Evolutionary conservation across 257 asterid genomes (phyloP), one percentile per base, ranked within the genome.

Genomic region (Ilex aquifolium): DNA sequence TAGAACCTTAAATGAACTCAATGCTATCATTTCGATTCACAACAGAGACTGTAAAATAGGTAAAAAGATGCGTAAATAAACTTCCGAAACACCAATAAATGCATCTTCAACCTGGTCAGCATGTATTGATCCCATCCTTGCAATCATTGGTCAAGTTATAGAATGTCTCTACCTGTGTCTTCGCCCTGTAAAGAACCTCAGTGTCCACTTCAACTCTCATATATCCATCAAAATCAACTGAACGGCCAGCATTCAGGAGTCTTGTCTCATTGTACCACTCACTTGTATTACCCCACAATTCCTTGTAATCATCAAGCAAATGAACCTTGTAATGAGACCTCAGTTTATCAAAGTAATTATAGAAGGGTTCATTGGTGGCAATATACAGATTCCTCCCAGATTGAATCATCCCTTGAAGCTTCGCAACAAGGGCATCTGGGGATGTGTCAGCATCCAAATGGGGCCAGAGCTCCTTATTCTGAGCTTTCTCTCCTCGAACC

Each of bases 171-270:
- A 90, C 90, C 65, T 75, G 77, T 44, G 84, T 82, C 83, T 87
- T 93, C 57, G 96, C 82, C 65, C 97, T 72, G 64, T 78, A 90
- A 48, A 87, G 90, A 30, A 93, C 96, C 77, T 93, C 99, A 5
- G 99, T 93, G 53, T 93, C 99, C 72, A 93, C 97, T 48, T 79
- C 99, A 31, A 85, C 96, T 73, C 97, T 87, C 97, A 93, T 90
- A 62, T 85, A 93, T 6, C 96, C 92, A 15, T 93, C 99, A 51
- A 93, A 93, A 21, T 82, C 97, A 56, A 87, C 99, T 0, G 88
- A 82, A 13, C 49, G 82, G 2, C 90, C 95, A 42, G 78, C 85
- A n/a, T 87, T 89, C 65, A 90, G 65, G n/a, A 54, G 57, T 0
- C 67, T 77, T 30, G 88, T 93, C 74, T 89, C 99, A 14, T 93